Evolutionary conservation across 2,329 filamentous ascomycete species (phyloP), one percentile per base, ranked within the genome.

Genomic region (Escovopsis weberi): DNA sequence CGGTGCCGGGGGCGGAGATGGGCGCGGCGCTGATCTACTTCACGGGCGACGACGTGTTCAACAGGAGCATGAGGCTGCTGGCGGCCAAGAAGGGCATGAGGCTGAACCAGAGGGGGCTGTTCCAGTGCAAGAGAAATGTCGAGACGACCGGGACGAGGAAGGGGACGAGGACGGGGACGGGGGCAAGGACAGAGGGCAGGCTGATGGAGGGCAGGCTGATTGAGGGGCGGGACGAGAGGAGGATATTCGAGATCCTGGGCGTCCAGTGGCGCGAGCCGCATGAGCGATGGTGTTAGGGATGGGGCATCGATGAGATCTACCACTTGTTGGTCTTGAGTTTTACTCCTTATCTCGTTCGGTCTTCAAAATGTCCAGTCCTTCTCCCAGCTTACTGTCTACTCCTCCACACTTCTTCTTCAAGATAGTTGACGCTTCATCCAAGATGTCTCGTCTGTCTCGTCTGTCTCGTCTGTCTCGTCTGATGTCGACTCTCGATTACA

Each of bases 21-120:
- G 89, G 89, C 1, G 88, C 85, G 0, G 87, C 88, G 0, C 58
- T 95, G 47, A 73, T 95, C n/a, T 95, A 95, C 56, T 96, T 95
- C 55, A 95, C 89, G 0, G 89, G 89, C 1, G 91, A 95, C 51
- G 88, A 94, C 56, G 82, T 94, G 32, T 95, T 95, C 65, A 95
- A 95, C 59, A 70, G 88, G 12, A 93, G 85, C 55, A 75, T 95
- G 58, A 67, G 89, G 48, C 62, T 93, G 12, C 59, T 95, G 48
- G 86, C 87, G 12, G 75, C 78, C 34, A 86, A 78, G 61, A 91
- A 85, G 62, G 75, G 78, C 0, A 87, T 93, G 85, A 66, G 83
- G 40, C 58, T 96, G 43, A 95, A 94, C 51, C 88, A 95, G 61
- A 69, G 74, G 28, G 89, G 87, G 0, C 58, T 96, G 43, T 94